Evolutionary conservation across 495 filamentous ascomycete species (phyloP).

Genomic region (Aspergillus coremiiformis): DNA sequence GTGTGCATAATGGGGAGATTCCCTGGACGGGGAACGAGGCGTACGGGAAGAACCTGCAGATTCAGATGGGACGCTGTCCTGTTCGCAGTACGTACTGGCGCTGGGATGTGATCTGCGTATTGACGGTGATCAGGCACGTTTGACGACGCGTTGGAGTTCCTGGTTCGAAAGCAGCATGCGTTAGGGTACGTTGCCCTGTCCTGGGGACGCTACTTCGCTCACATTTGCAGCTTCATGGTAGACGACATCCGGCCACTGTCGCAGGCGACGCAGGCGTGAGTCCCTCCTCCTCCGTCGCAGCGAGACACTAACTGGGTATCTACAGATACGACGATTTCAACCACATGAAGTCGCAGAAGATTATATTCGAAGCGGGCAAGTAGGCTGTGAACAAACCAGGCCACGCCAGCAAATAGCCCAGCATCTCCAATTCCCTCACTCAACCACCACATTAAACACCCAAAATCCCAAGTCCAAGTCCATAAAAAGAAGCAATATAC

Average conservation of each 20-base stretch:
- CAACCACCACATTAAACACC: too few relatives aligned
- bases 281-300: background rate
- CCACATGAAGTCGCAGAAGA: slow-evolving; percentile 30
- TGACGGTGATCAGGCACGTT: slow-evolving; percentile 23
- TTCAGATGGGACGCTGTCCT: slow-evolving; percentile 90
- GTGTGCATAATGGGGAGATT: slow-evolving; percentile 83
- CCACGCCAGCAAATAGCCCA: too few relatives aligned
- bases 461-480: too few relatives aligned
- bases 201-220: too few relatives aligned
- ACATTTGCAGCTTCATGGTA: slow-evolving; percentile 29
- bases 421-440: too few relatives aligned
- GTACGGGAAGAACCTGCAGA: slow-evolving; percentile 79
- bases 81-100: slow-evolving; percentile 39
- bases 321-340: slow-evolving; percentile 31
- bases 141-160: slow-evolving; percentile 1
- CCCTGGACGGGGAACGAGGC: slow-evolving; percentile 80
- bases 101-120: background rate
- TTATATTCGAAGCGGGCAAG: slow-evolving; percentile 32
- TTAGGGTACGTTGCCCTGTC: too few relatives aligned
- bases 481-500: too few relatives aligned
- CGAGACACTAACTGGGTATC: background rate
- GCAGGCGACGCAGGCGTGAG: slow-evolving; percentile 29
- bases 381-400: background rate
- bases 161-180: slow-evolving; percentile 21
- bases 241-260: slow-evolving; percentile 31